A percentile compares a stretch with the other conserved stretches of the same genome.
These are phyloP conservation scores for Naganishia liquefaciens DNA, from an alignment of 1,284 basidiomycete genomes.

Conservation along the genomic window DNA sequence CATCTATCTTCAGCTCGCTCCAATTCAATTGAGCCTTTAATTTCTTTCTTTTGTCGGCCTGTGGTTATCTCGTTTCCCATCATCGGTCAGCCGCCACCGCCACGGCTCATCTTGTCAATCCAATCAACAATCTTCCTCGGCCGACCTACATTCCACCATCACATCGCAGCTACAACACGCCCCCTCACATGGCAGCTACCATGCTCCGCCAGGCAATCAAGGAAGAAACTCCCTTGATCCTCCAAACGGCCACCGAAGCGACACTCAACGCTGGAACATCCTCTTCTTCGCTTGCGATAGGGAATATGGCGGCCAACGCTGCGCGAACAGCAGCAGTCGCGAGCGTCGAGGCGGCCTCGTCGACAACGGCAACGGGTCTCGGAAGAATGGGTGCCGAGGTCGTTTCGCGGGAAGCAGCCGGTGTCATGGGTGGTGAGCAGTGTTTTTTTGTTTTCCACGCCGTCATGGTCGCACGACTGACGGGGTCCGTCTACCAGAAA, in stretches of 20 bases:
- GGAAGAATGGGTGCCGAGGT: slow-evolving; percentile 7
- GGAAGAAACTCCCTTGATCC: slow-evolving; percentile 19
- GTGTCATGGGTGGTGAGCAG: slow-evolving; percentile 1
- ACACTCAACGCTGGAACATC: background rate
- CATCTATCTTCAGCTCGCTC: too few species aligned
- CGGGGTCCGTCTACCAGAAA: too few species aligned
- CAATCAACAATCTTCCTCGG: too few species aligned
- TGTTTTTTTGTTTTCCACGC: background rate
- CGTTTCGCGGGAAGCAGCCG: slow-evolving; percentile 2
- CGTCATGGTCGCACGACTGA: too few species aligned
- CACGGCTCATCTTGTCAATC: too few species aligned
- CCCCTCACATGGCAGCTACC: slow-evolving; percentile 10
- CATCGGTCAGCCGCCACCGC: too few species aligned
- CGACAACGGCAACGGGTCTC: background rate
- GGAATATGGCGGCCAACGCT: slow-evolving; percentile 10
- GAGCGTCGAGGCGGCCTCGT: slow-evolving; percentile 14
- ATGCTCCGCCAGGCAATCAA: slow-evolving; percentile 22
- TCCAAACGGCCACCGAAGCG: slow-evolving; percentile 20
- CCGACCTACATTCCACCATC: too few species aligned
- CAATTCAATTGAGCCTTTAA: too few species aligned
- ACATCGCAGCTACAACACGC: too few species aligned
- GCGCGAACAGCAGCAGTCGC: slow-evolving; percentile 5
- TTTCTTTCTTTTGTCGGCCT: too few species aligned
- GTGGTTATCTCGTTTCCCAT: too few species aligned
- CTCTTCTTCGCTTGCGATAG: slow-evolving; percentile 3